Evolutionary conservation across 106 monocot species (phyloP).

Genomic region (Amphibolis antarctica): DNA sequence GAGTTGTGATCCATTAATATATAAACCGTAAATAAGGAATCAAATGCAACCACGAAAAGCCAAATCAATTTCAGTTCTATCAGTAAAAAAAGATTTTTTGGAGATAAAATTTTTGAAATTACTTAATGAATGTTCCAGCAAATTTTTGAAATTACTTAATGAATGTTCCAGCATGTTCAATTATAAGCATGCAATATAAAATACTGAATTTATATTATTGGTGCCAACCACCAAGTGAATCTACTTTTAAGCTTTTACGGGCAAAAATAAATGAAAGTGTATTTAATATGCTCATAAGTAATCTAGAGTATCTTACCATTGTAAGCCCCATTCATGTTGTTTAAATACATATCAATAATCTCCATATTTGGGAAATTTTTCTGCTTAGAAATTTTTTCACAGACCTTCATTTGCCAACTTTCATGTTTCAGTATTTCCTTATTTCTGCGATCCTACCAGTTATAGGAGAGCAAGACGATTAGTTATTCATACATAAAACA

Average conservation of each 20-base stretch:
- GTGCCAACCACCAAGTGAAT: neutral
- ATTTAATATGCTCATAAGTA: too few species aligned
- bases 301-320: constrained; percentile 1
- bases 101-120: neutral
- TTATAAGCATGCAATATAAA: neutral
- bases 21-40: too few species aligned
- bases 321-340: constrained; percentile 22
- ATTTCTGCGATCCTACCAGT: constrained; percentile 37
- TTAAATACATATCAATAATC: constrained; percentile 75
- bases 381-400: constrained; percentile 58
- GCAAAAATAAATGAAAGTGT: too few species aligned
- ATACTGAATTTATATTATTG: neutral
- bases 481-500: neutral
- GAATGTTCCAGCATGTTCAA: neutral
- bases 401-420: constrained; percentile 75
- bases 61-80: too few species aligned
- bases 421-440: constrained; percentile 61
- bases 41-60: too few species aligned
- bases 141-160: neutral
- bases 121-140: neutral
- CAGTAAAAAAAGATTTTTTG: too few species aligned
- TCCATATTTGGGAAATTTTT: constrained; percentile 68
- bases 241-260: too few species aligned
- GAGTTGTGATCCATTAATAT: too few species aligned
- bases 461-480: constrained; percentile 1